phyloP scores from a whole-genome alignment of 176 grass and related monocot genomes.

The sorghum (Sorghum bicolor) region Sorghum_bicolor_NCBIv3 NC_012876.2:63194001-63194500 shows the following conservation, averaged over 20 bases:
- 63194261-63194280: conserved; percentile 26
- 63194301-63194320: not conserved
- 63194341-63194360: not conserved
- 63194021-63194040: no score
- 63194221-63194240: not conserved
- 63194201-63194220: not conserved
- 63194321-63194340: not conserved
- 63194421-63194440: conserved; percentile 65
- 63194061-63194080: no score
- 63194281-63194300: not conserved
- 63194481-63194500: not conserved
- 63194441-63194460: conserved; percentile 46
- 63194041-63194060: no score
- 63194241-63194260: conserved; percentile 27
- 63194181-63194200: not conserved
- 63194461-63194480: conserved; percentile 48
- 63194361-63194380: not conserved
- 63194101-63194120: no score
- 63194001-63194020: no score
- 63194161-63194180: not conserved
- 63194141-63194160: not conserved
- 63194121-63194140: no score
- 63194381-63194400: conserved; percentile 18
- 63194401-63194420: conserved; percentile 47
- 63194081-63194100: no score